Evolutionary conservation across 345 rosid genomes (phyloP).

Genomic region (Anastatica hierochuntica): DNA sequence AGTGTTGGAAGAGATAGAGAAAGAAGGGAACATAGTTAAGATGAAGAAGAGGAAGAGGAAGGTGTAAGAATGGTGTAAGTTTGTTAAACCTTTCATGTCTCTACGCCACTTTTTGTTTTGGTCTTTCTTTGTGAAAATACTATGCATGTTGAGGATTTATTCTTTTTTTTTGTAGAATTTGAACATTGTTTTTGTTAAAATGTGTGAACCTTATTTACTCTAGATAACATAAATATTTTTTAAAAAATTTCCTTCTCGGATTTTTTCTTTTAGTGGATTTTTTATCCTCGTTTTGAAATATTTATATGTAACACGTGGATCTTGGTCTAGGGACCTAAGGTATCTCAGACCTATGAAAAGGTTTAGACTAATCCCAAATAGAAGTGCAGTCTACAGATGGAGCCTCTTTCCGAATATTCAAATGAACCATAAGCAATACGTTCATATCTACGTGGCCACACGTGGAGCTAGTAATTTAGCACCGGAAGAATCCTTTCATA

Average conservation of each 20-base stretch:
- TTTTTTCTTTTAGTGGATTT: neutral
- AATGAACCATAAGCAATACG: too few species aligned
- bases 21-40: slow-evolving; percentile 26
- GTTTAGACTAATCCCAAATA: too few species aligned
- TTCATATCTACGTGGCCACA: too few species aligned
- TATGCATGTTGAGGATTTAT: neutral
- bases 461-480: too few species aligned
- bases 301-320: too few species aligned
- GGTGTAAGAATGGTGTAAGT: slow-evolving; percentile 16
- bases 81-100: slow-evolving; percentile 24
- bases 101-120: neutral
- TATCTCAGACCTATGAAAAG: too few species aligned
- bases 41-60: slow-evolving; percentile 21
- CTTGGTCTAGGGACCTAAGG: too few species aligned
- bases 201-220: neutral
- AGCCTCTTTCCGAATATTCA: too few species aligned
- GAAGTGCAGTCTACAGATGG: too few species aligned
- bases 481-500: too few species aligned
- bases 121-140: neutral
- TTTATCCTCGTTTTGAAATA: neutral
- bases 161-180: too few species aligned
- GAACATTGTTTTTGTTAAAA: slow-evolving; percentile 1
- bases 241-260: slow-evolving; percentile 1
- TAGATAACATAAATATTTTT: neutral
- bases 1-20: slow-evolving; percentile 34